A percentile compares a stretch with the other conserved stretches of the same genome.
Evolutionary conservation across 1,139 yeast genomes (phyloP).

Genomic region (Candida labiduridarum): DNA sequence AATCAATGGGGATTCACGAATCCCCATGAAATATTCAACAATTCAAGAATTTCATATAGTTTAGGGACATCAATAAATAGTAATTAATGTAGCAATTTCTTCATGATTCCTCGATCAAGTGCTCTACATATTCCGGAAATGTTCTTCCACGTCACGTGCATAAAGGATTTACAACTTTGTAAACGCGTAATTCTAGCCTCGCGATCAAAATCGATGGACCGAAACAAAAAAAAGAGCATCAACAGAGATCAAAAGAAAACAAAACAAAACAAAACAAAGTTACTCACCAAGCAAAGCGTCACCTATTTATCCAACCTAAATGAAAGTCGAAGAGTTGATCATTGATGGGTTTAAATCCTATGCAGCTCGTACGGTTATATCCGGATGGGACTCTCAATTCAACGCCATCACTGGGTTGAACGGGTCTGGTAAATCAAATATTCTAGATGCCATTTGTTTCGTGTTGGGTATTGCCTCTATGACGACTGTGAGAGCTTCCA

Average conservation of each 20-base stretch:
- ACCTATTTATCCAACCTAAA: conserved; percentile 23
- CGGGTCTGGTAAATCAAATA: conserved; percentile 96
- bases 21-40: no score
- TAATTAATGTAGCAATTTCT: no score
- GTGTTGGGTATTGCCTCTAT: conserved; percentile 96
- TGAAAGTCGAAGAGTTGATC: conserved; percentile 94
- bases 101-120: no score
- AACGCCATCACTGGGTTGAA: conserved; percentile 97
- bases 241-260: not conserved
- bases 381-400: conserved; percentile 95
- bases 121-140: not conserved
- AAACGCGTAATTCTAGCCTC: not conserved
- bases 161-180: not conserved
- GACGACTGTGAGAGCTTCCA: conserved; percentile 92
- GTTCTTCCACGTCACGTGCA: not conserved
- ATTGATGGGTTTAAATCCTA: conserved; percentile 98
- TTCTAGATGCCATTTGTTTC: conserved; percentile 94
- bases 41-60: no score
- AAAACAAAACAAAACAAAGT: conserved; percentile 1
- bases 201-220: not conserved
- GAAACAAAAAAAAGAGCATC: not conserved
- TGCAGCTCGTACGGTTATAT: conserved; percentile 93
- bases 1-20: no score
- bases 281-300: not conserved
- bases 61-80: no score